These are phyloP conservation scores for Puccinia horiana DNA, from an alignment of 1,284 basidiomycete species.

Conservation along the genomic window DNA sequence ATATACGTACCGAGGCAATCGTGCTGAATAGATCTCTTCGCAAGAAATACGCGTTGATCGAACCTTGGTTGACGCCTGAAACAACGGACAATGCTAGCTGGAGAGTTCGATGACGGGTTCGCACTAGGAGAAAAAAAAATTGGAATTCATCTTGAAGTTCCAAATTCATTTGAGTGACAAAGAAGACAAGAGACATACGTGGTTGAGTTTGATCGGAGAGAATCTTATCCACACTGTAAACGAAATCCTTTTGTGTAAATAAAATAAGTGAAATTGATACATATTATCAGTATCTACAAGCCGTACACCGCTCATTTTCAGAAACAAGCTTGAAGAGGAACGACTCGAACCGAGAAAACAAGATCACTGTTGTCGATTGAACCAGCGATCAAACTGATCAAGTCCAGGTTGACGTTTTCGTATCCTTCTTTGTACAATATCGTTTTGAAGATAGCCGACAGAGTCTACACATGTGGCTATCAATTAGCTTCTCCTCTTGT, in stretches of 20 bases:
- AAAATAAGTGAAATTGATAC: background rate
- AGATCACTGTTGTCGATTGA: slow-evolving; percentile 53
- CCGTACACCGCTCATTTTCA: background rate
- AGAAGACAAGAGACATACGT: slow-evolving; percentile 2
- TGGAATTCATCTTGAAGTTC: background rate
- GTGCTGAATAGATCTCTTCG: slow-evolving; percentile 55
- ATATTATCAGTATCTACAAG: background rate
- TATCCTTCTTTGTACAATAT: slow-evolving; percentile 47
- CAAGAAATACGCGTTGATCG: slow-evolving; percentile 56
- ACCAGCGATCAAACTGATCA: slow-evolving; percentile 54
- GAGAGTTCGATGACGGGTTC: slow-evolving; percentile 53
- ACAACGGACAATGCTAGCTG: slow-evolving; percentile 55
- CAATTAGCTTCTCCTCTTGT: background rate
- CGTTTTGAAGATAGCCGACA: slow-evolving; percentile 34
- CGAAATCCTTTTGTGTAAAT: slow-evolving; percentile 54
- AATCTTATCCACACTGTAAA: slow-evolving; percentile 53
- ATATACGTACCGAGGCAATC: slow-evolving; percentile 27
- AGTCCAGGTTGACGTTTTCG: slow-evolving; percentile 52
- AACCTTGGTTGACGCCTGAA: slow-evolving; percentile 52
- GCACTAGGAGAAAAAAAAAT: slow-evolving; percentile 47
- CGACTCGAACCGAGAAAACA: slow-evolving; percentile 52
- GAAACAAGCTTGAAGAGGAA: too few species aligned
- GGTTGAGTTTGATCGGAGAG: slow-evolving; percentile 51
- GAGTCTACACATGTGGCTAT: slow-evolving; percentile 4
- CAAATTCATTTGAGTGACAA: background rate